Conservation (phyloP, 495 filamentous ascomycete genomes). For the Penicillium flavigenum region DNA sequence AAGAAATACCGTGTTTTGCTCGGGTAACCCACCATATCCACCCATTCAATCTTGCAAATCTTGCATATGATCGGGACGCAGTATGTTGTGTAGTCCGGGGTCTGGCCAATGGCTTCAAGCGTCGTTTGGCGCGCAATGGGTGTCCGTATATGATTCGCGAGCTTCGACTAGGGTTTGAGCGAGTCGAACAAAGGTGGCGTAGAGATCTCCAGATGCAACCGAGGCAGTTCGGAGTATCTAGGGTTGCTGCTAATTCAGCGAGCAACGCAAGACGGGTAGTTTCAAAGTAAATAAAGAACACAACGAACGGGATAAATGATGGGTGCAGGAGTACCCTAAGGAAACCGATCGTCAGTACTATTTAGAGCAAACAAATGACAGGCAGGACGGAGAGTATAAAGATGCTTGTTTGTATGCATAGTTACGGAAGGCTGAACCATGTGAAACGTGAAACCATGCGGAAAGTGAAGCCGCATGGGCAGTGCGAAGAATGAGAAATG, state of each 20-base stretch:
- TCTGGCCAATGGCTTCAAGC: background rate
- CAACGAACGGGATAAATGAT: background rate
- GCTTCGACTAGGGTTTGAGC: background rate
- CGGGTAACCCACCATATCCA: background rate
- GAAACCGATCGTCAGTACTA: background rate
- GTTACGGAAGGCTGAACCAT: background rate
- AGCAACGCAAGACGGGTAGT: background rate
- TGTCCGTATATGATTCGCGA: background rate
- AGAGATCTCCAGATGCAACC: background rate
- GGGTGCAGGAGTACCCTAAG: background rate
- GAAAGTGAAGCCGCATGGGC: too few species aligned
- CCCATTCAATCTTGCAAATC: background rate
- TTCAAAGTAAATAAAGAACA: background rate
- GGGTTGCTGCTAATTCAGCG: background rate
- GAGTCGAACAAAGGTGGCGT: background rate
- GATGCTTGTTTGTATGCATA: background rate
- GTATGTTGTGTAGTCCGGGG: background rate
- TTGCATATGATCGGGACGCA: background rate
- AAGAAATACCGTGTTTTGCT: background rate
- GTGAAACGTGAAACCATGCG: too few species aligned
- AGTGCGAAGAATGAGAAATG: too few species aligned
- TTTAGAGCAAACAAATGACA: background rate
- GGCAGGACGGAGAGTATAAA: background rate
- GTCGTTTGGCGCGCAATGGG: background rate
- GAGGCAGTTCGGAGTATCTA: background rate